Percentiles rank a stretch among this genome's conserved stretches.
phyloP scores from a whole-genome alignment of 345 rosid genomes.

The Citrus glauca region DNA sequence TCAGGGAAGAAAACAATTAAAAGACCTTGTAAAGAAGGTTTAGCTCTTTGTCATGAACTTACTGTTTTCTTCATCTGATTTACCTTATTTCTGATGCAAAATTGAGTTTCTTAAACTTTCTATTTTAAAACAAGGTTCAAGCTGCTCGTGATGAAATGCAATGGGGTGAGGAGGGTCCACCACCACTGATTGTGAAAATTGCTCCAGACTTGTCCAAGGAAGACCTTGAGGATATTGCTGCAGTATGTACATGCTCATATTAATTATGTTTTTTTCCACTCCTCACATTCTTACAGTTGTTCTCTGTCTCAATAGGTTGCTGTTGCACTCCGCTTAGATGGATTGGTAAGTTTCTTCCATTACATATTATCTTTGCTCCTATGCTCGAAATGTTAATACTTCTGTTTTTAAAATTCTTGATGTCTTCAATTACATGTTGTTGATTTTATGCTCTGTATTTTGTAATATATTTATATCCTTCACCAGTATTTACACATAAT shows the following conservation, averaged over 20 bases:
- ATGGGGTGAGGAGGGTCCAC: constrained; percentile 99
- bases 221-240: constrained; percentile 99
- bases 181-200: constrained; percentile 93
- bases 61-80: background rate
- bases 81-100: constrained; percentile 6
- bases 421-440: background rate
- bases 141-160: constrained; percentile 99
- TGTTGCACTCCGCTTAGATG: constrained; percentile 91
- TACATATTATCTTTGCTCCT: background rate
- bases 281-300: constrained; percentile 27
- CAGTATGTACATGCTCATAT: constrained; percentile 39
- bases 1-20: constrained; percentile 93
- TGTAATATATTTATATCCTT: background rate
- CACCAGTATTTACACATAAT: background rate
- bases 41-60: constrained; percentile 1
- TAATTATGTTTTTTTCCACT: background rate
- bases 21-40: constrained; percentile 92
- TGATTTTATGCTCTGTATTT: background rate
- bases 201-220: constrained; percentile 94
- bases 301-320: constrained; percentile 67
- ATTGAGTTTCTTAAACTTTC: background rate
- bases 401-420: background rate
- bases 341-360: constrained; percentile 53
- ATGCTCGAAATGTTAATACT: background rate
- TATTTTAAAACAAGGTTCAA: constrained; percentile 56